Evolutionary conservation across 1,139 yeast species (phyloP).

Genomic region (Geotrichum aggregatum): DNA sequence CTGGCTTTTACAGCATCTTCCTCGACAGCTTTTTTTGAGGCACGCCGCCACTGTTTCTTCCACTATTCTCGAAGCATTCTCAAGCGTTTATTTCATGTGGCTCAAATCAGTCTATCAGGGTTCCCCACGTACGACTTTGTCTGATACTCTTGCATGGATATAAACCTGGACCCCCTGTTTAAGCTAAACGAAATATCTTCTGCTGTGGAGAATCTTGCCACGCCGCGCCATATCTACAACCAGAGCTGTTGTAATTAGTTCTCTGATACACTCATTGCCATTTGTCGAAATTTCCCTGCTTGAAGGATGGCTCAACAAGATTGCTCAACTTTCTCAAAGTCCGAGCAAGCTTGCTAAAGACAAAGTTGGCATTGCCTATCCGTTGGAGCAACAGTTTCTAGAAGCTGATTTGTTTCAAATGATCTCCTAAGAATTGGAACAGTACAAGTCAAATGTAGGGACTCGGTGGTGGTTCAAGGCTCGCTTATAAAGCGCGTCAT

Average conservation of each 20-base stretch:
- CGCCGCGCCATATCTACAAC: conserved; percentile 38
- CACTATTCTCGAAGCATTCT: conserved; percentile 47
- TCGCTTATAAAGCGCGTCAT: conserved; percentile 3
- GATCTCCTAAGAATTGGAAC: conserved; percentile 50
- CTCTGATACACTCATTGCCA: conserved; percentile 53
- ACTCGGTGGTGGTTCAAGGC: conserved; percentile 60
- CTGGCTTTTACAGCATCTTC: conserved; percentile 36
- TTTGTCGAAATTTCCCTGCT: conserved; percentile 48
- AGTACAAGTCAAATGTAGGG: conserved; percentile 59
- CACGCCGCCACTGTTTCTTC: conserved; percentile 34
- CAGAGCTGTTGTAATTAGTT: conserved; percentile 50
- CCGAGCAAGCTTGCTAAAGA: conserved; percentile 25
- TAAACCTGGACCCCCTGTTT: conserved; percentile 38
- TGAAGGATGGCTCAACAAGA: conserved; percentile 47
- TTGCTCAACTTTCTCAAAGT: conserved; percentile 43
- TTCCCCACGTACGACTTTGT: conserved; percentile 67
- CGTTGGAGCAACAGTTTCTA: conserved; percentile 37
- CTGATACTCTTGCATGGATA: conserved; percentile 52
- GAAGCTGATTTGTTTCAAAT: conserved; percentile 41
- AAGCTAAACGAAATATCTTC: conserved; percentile 6
- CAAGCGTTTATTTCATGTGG: conserved; percentile 51
- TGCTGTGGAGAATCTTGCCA: conserved; percentile 6
- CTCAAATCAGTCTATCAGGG: conserved; percentile 64
- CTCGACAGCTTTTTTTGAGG: conserved; percentile 22
- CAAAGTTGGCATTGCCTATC: conserved; percentile 14